These are phyloP conservation scores for Tephrocybe sp. DNA, from an alignment of 768 basidiomycete genomes.

Conservation along the genomic window DNA sequence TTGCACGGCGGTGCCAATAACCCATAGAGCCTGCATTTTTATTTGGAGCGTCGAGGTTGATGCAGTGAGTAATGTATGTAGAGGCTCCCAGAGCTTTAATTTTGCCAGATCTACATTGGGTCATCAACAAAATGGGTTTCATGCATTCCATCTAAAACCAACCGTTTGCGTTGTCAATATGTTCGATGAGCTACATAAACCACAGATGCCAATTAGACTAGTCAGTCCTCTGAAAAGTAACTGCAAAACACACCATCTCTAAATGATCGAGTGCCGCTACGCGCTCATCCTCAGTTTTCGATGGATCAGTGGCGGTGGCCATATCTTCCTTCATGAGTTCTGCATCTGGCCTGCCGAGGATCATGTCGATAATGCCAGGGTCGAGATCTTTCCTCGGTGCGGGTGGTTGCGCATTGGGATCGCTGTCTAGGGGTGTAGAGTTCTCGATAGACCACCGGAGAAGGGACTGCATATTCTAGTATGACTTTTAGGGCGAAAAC, in stretches of 20 bases:
- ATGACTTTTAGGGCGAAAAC: neutral
- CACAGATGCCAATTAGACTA: neutral
- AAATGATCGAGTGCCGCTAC: conserved; percentile 77
- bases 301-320: conserved; percentile 57
- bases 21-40: conserved; percentile 75
- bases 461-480: conserved; percentile 73
- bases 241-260: conserved; percentile 66
- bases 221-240: neutral
- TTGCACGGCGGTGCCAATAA: conserved; percentile 85
- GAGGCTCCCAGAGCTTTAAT: conserved; percentile 76
- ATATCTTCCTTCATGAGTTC: conserved; percentile 83
- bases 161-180: conserved; percentile 92
- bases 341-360: conserved; percentile 83
- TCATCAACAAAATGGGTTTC: neutral
- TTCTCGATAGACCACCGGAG: conserved; percentile 84
- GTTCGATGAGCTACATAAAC: conserved; percentile 68
- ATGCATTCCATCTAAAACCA: conserved; percentile 31
- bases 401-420: conserved; percentile 31
- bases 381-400: conserved; percentile 56
- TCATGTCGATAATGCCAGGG: conserved; percentile 81
- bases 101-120: conserved; percentile 57
- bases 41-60: conserved; percentile 57
- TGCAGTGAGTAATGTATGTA: conserved; percentile 63
- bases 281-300: conserved; percentile 54
- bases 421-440: conserved; percentile 38